Evolutionary conservation across 805 yeast genomes (phyloP).

Genomic region (Kuraishia capsulata): DNA sequence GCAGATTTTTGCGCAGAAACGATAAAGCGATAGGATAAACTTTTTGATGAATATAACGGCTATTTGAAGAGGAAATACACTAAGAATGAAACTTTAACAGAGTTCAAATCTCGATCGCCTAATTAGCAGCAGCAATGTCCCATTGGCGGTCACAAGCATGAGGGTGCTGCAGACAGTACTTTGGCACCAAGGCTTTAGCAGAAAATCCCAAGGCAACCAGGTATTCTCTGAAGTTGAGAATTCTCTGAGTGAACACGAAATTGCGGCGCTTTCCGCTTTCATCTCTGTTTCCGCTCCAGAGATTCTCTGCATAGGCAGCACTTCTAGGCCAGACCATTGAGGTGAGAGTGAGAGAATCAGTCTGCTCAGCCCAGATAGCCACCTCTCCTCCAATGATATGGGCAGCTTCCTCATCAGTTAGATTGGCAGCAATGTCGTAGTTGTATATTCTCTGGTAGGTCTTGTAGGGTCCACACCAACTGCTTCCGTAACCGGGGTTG

Average conservation of each 20-base stretch:
- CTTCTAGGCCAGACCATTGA: slow-evolving; percentile 29
- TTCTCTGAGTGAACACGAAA: slow-evolving; percentile 22
- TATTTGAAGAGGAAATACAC: no score
- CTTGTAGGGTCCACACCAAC: slow-evolving; percentile 35
- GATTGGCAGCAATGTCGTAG: slow-evolving; percentile 22
- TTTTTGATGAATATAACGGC: no score
- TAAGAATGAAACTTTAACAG: no score
- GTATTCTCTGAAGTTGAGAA: slow-evolving; percentile 29
- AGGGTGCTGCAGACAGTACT: slow-evolving; percentile 25
- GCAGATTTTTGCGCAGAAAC: no score
- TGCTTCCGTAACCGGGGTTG: slow-evolving; percentile 20
- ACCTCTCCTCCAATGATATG: slow-evolving; percentile 30
- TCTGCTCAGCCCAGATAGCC: slow-evolving; percentile 30
- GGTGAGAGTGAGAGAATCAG: slow-evolving; percentile 21
- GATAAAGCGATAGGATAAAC: no score
- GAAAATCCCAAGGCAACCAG: slow-evolving; percentile 24
- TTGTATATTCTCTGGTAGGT: slow-evolving; percentile 32
- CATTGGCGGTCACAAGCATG: slow-evolving; percentile 24
- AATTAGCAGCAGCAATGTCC: neutral
- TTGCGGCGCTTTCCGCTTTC: slow-evolving; percentile 20
- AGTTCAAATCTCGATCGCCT: no score
- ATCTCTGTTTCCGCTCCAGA: slow-evolving; percentile 32
- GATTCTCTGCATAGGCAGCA: slow-evolving; percentile 30
- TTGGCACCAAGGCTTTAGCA: slow-evolving; percentile 27
- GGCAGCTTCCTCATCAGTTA: slow-evolving; percentile 19